Conservation (phyloP, 306 rosid species). For the Leucaena leucocephala region DNA sequence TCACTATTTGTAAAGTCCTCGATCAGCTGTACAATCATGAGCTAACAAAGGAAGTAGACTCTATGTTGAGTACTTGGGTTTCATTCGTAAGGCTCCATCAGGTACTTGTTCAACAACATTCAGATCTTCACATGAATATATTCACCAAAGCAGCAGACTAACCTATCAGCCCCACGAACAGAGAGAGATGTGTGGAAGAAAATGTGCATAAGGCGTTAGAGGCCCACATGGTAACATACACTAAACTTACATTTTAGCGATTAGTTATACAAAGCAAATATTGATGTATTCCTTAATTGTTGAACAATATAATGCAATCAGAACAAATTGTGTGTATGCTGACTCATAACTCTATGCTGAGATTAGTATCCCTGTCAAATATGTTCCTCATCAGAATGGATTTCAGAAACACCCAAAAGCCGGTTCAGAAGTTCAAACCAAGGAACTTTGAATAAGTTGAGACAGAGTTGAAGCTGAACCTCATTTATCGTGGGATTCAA, state of each 20-base stretch:
- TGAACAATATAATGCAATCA: constrained; percentile 16
- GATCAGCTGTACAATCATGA: background rate
- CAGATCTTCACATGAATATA: background rate
- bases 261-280: constrained; percentile 9
- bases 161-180: constrained; percentile 7
- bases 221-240: background rate
- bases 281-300: constrained; percentile 2
- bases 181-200: constrained; percentile 3
- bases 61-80: no score
- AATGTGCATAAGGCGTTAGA: constrained; percentile 2
- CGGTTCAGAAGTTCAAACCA: no score
- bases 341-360: constrained; percentile 23
- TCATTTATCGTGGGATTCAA: constrained; percentile 42
- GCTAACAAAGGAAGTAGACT: background rate
- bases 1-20: background rate
- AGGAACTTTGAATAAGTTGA: background rate
- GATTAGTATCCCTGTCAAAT: constrained; percentile 5
- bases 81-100: background rate
- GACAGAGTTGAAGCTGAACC: constrained; percentile 23
- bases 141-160: background rate
- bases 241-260: constrained; percentile 6
- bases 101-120: background rate
- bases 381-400: constrained; percentile 11
- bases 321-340: background rate
- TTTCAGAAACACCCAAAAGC: background rate